These are phyloP conservation scores for Trichophyton schoenleinii DNA, from an alignment of 2,329 filamentous ascomycete species.

Conservation along the genomic window DNA sequence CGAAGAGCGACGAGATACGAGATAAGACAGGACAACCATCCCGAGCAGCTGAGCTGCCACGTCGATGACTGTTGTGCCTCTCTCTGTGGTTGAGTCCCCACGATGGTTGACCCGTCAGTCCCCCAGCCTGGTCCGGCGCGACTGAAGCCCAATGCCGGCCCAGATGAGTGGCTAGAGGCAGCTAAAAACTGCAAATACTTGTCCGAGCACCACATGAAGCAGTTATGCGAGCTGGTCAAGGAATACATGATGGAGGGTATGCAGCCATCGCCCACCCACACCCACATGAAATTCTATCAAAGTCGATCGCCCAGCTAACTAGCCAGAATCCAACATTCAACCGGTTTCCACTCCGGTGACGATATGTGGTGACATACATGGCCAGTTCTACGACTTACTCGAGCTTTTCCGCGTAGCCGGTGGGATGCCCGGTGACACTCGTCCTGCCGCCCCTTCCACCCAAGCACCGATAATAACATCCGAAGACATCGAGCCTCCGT, in stretches of 20 bases:
- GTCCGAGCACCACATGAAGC: slow-evolving; percentile 94
- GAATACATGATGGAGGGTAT: slow-evolving; percentile 96
- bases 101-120: slow-evolving; percentile 44
- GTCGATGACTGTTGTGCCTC: background rate
- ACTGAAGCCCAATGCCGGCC: slow-evolving; percentile 66
- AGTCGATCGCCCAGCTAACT: background rate
- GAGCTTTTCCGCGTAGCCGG: slow-evolving; percentile 99
- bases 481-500: slow-evolving; percentile 10
- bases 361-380: slow-evolving; percentile 97
- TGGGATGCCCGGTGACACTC: slow-evolving; percentile 97
- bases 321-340: slow-evolving; percentile 88
- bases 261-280: slow-evolving; percentile 14
- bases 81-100: background rate
- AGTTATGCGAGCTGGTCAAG: slow-evolving; percentile 96
- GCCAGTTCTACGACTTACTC: slow-evolving; percentile 98
- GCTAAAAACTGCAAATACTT: slow-evolving; percentile 96
- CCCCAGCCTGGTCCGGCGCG: slow-evolving; percentile 86
- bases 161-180: slow-evolving; percentile 93
- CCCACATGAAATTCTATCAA: background rate
- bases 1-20: background rate
- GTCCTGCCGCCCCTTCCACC: slow-evolving; percentile 46
- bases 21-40: no score
- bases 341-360: slow-evolving; percentile 96
- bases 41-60: no score
- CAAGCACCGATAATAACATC: slow-evolving; percentile 15